These are phyloP conservation scores for Dipodascus geniculatus DNA, from an alignment of 805 yeast genomes.

Conservation along the genomic window DNA sequence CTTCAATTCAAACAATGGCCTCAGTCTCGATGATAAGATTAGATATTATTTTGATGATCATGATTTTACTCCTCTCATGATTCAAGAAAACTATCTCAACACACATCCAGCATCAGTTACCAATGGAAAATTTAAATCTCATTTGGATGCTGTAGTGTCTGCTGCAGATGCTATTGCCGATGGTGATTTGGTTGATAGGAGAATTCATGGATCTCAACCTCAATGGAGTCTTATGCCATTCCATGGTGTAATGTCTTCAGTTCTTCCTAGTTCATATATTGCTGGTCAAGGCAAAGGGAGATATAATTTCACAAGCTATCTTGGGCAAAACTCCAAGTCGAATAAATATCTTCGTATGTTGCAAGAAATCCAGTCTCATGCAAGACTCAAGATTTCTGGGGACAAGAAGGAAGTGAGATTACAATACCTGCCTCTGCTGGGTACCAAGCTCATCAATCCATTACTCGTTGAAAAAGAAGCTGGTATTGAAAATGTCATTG, in stretches of 20 bases:
- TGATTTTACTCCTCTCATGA: conserved; percentile 90
- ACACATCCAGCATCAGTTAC: conserved; percentile 36
- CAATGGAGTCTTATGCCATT: conserved; percentile 90
- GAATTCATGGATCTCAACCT: conserved; percentile 84
- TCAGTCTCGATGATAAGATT: conserved; percentile 66
- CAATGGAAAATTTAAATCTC: conserved; percentile 34
- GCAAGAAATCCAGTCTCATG: conserved; percentile 82
- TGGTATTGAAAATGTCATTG: conserved; percentile 55
- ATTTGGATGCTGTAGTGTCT: conserved; percentile 49
- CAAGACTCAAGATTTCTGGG: conserved; percentile 68
- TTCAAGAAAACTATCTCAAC: conserved; percentile 80
- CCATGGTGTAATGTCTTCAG: conserved; percentile 79
- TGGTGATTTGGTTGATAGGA: conserved; percentile 69
- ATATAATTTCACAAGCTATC: conserved; percentile 70
- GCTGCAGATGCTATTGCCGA: conserved; percentile 86
- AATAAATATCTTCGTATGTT: conserved; percentile 67
- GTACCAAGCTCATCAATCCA: conserved; percentile 46
- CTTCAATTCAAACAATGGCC: conserved; percentile 40
- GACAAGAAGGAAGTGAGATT: conserved; percentile 63
- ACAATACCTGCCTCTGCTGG: conserved; percentile 60
- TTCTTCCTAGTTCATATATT: conserved; percentile 62
- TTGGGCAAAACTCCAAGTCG: conserved; percentile 81
- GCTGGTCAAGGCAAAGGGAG: conserved; percentile 48
- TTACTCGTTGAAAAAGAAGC: conserved; percentile 42
- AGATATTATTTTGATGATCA: conserved; percentile 88